Conservation (phyloP, 768 basidiomycete species). For the Russula abietina region DNA sequence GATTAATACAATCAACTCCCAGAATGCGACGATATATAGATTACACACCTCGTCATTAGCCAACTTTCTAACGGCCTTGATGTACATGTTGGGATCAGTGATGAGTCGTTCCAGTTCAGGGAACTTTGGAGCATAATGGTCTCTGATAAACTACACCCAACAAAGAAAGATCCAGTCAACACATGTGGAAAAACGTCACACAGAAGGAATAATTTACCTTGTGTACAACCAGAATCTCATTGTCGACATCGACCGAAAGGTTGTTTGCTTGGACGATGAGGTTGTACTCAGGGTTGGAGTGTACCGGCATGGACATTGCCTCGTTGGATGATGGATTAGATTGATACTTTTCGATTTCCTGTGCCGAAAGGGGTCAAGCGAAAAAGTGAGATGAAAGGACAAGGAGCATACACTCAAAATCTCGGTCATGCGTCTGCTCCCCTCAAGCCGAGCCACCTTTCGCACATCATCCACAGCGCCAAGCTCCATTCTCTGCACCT, state of each 20-base stretch:
- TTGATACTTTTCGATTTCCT: conserved; percentile 91
- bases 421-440: conserved; percentile 83
- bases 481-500: conserved; percentile 93
- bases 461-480: conserved; percentile 76
- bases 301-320: conserved; percentile 71
- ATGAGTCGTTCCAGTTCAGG: conserved; percentile 96
- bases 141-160: conserved; percentile 78
- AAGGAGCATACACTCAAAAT: conserved; percentile 58
- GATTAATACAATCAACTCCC: not conserved
- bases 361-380: conserved; percentile 1
- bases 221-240: conserved; percentile 94
- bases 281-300: conserved; percentile 91
- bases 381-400: not conserved
- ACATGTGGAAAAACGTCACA: conserved; percentile 9
- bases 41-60: conserved; percentile 69
- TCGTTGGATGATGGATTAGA: conserved; percentile 72
- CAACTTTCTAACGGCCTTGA: conserved; percentile 81
- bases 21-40: not conserved
- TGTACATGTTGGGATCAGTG: conserved; percentile 86
- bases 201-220: conserved; percentile 49
- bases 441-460: conserved; percentile 83
- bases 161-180: conserved; percentile 24
- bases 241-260: conserved; percentile 95
- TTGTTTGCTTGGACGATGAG: conserved; percentile 98
- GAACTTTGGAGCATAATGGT: conserved; percentile 92